Base-by-base conservation (phyloP, 345 rosid species). In the Lumnitzera racemosa region DNA sequence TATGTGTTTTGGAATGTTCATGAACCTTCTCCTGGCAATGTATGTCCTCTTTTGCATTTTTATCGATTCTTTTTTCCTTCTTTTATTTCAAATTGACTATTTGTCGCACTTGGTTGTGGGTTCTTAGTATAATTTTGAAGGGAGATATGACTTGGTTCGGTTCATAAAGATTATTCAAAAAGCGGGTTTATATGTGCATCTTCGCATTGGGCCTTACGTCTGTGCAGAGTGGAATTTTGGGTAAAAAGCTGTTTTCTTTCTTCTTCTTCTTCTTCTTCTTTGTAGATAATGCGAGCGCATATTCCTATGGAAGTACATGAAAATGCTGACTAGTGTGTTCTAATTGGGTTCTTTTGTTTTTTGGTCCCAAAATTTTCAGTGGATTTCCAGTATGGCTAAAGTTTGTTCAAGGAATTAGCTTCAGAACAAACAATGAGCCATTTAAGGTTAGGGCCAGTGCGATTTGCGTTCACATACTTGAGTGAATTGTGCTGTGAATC, bases 361-460 rank as follows among this genome's bases (percentile, higher is more conserved):
- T 27, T 1, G 4, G 31, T 51, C 56, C 46, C 47, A 47, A 12
- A 36, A 36, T 12, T 15, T 70, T 52, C 58, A 87, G 95, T 58
- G 94, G 94, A 51, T 72, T 81, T 67, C 94, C 94, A 47, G 94
- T 83, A 55, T 91, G 98, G 98, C 76, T 91, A 79, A 89, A 86
- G 74, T 84, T 75, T 76, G 80, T 89, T 61, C 87, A 79, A 23
- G 96, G 92, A 47, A 79, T 89, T 70, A 86, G 80, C 65, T 89
- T 91, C 77, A 87, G 98, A 72, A 84, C 98, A 16, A 82, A 91
- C 47, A 91, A 91, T 65, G 80, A 69, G 58, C 90, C 96, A 57
- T 91, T 83, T 71, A 84, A 91, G 91, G 96, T 91, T 20, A 12
- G 12, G 11, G 20, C 31, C 27, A 15, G 3, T 13, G 11, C 23